Percentiles rank a stretch among this genome's conserved stretches.
Conservation (phyloP, 2,329 filamentous ascomycete genomes). For the Ophiostoma angusticollis region DNA sequence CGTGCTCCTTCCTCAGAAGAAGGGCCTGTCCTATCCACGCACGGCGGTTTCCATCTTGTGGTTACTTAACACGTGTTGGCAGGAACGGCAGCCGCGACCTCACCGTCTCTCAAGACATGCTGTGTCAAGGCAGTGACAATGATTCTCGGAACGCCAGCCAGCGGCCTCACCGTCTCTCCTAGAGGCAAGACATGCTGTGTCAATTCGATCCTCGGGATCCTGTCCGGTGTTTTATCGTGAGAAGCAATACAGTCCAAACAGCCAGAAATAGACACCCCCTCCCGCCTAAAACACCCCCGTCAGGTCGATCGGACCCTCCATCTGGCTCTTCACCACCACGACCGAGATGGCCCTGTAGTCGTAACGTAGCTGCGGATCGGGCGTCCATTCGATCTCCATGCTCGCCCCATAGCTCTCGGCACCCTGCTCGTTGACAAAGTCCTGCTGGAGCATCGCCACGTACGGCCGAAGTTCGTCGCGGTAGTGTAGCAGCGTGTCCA, state of each 20-base stretch:
- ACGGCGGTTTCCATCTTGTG: too few species aligned
- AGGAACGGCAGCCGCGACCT: too few species aligned
- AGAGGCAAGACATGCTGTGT: not conserved
- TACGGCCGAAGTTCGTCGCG: slow-evolving; percentile 4
- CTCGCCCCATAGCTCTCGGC: too few species aligned
- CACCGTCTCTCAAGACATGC: too few species aligned
- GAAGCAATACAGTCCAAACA: not conserved
- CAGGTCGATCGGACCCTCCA: slow-evolving; percentile 12
- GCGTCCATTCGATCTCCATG: slow-evolving; percentile 9
- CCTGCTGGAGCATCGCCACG: not conserved
- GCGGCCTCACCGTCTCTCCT: too few species aligned
- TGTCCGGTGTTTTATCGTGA: too few species aligned
- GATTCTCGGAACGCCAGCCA: too few species aligned
- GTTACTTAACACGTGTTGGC: too few species aligned
- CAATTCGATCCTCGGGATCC: not conserved
- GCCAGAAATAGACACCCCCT: too few species aligned
- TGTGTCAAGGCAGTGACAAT: too few species aligned
- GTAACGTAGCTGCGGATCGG: slow-evolving; percentile 18
- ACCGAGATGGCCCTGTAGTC: slow-evolving; percentile 21
- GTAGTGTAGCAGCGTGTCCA: slow-evolving; percentile 8
- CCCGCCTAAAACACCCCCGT: slow-evolving; percentile 9
- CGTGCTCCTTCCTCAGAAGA: too few species aligned
- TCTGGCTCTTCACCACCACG: slow-evolving; percentile 22
- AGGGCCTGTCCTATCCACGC: too few species aligned
- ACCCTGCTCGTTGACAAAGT: not conserved